Evolutionary conservation across 2,329 filamentous ascomycete genomes (phyloP).

Genomic region (Pestalotiopsis sp.): DNA sequence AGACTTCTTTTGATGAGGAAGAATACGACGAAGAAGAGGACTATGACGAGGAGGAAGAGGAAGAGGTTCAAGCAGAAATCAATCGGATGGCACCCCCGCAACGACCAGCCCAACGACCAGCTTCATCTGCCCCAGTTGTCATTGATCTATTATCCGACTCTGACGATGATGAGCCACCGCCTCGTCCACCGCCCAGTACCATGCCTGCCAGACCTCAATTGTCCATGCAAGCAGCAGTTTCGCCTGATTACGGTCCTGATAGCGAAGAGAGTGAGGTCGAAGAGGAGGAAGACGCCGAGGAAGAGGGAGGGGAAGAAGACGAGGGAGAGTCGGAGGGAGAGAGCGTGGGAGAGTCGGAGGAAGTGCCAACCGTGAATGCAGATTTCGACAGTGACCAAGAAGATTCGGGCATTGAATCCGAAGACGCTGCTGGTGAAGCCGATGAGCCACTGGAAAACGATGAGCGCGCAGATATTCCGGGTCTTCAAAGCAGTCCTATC

Average conservation of each 20-base stretch:
- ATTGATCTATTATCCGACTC: constrained; percentile 27
- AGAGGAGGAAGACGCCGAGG: constrained; percentile 12
- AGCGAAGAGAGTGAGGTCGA: constrained; percentile 16
- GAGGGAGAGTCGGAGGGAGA: constrained; percentile 19
- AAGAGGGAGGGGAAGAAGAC: constrained; percentile 16
- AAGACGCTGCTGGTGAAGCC: background rate
- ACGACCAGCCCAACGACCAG: constrained; percentile 6
- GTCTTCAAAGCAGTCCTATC: background rate
- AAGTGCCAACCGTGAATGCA: constrained; percentile 12
- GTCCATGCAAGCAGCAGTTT: background rate
- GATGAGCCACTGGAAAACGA: background rate
- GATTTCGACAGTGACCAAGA: constrained; percentile 18
- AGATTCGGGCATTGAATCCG: constrained; percentile 1
- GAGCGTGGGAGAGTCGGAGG: constrained; percentile 15
- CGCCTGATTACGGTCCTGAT: constrained; percentile 3
- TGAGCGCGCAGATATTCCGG: background rate
- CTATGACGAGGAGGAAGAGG: constrained; percentile 16
- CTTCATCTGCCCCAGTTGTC: constrained; percentile 19
- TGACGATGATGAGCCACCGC: constrained; percentile 21
- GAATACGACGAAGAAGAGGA: constrained; percentile 19
- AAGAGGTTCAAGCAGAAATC: constrained; percentile 7
- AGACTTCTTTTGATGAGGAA: constrained; percentile 19
- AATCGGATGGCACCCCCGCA: constrained; percentile 8
- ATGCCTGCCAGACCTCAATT: background rate
- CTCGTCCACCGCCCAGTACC: background rate